Conservation (phyloP, 1,139 yeast genomes). For the Hyphopichia fennica region DNA sequence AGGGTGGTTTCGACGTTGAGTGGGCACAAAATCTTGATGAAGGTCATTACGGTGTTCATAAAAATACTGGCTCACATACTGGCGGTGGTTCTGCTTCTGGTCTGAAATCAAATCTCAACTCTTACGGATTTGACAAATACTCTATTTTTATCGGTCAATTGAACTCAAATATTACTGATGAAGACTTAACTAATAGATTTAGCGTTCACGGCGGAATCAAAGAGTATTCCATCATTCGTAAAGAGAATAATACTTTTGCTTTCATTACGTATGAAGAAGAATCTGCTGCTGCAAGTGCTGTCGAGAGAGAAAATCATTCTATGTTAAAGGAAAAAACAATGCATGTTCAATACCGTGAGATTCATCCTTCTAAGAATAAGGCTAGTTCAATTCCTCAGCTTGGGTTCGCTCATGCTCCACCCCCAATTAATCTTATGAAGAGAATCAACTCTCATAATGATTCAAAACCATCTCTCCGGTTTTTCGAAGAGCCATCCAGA, state of each 20-base stretch:
- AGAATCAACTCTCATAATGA: constrained; percentile 11
- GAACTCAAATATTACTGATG: constrained; percentile 52
- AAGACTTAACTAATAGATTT: constrained; percentile 57
- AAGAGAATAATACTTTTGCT: constrained; percentile 61
- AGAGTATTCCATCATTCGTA: constrained; percentile 50
- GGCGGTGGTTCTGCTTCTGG: not conserved
- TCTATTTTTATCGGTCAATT: constrained; percentile 81
- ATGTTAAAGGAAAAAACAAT: constrained; percentile 70
- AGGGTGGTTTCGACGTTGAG: constrained; percentile 56
- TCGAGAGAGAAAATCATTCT: constrained; percentile 79
- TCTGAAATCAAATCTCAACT: not conserved
- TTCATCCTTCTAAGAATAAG: constrained; percentile 24
- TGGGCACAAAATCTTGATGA: constrained; percentile 82
- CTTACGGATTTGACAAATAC: constrained; percentile 53
- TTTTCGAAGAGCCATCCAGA: not conserved
- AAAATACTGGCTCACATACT: not conserved
- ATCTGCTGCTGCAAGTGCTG: constrained; percentile 79
- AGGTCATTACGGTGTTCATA: not conserved
- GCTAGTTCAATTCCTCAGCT: constrained; percentile 6
- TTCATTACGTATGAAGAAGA: constrained; percentile 65
- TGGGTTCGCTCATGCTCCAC: constrained; percentile 64
- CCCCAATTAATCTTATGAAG: constrained; percentile 63
- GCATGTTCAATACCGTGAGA: constrained; percentile 80
- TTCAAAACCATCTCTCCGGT: not conserved
- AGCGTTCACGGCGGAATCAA: constrained; percentile 65